Evolutionary conservation across 2,329 filamentous ascomycete genomes (phyloP).

Genomic region (Fusarium algeriense): DNA sequence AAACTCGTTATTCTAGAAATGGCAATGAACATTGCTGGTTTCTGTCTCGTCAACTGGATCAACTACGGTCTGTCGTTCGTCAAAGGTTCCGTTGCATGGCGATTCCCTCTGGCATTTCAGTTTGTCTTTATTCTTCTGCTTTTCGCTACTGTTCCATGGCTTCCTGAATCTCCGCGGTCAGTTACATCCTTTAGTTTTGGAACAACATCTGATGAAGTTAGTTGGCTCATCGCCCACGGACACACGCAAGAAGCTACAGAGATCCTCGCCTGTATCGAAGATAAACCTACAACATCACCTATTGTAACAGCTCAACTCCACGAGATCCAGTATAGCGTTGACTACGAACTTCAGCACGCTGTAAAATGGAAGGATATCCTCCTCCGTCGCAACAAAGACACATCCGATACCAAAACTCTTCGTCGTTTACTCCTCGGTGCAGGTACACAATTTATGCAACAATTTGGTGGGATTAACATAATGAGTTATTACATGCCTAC

Average conservation of each 20-base stretch:
- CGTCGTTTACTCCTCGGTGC: conserved; percentile 53
- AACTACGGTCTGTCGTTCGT: conserved; percentile 54
- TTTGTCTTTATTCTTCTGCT: conserved; percentile 56
- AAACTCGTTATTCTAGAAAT: conserved; percentile 28
- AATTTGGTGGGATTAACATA: conserved; percentile 32
- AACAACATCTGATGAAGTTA: neutral
- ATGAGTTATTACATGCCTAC: conserved; percentile 55
- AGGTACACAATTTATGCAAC: conserved; percentile 53
- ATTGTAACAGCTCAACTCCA: conserved; percentile 12
- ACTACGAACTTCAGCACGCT: conserved; percentile 23
- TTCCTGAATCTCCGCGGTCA: conserved; percentile 31
- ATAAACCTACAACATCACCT: neutral
- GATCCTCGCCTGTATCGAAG: conserved; percentile 28
- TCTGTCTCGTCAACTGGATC: conserved; percentile 51
- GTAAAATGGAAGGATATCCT: conserved; percentile 17
- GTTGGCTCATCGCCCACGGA: conserved; percentile 29
- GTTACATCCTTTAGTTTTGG: accelerated
- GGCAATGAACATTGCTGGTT: conserved; percentile 30
- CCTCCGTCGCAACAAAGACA: conserved; percentile 1
- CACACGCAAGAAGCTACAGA: conserved; percentile 11
- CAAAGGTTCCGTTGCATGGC: conserved; percentile 53
- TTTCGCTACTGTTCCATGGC: conserved; percentile 47
- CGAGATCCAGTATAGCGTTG: conserved; percentile 25
- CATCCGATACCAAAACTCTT: conserved; percentile 22
- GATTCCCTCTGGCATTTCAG: conserved; percentile 60